Base-by-base conservation (phyloP, 371 early-diverging fungal genomes). In the Dichotomocladium elegans region DNA sequence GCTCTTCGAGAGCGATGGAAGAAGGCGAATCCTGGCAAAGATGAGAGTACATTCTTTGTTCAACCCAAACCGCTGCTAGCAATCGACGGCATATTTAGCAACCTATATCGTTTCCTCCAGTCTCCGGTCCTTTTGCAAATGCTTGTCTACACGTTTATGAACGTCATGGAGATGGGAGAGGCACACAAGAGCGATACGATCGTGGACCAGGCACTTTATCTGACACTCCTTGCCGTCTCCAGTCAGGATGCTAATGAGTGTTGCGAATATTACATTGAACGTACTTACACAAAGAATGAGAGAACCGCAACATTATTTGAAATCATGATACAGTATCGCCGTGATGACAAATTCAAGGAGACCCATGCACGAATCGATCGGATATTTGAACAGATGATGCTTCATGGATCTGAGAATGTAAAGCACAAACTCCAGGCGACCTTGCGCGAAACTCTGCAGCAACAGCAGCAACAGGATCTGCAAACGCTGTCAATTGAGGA, bases 121-220 rank as follows among this genome's bases (percentile, higher is more conserved):
- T 81, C 87, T 2, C 77, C 76, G 10, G 66, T 78, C 14, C 83
- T 92, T 63, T 74, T 78, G 37, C 86, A 86, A 57, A 77, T 95
- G 62, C 63, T 92, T n/a, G 82, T 87, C 40, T 85, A 82, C 57
- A 79, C 90, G 10, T 61, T 95, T 52, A 83, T 82, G 73, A 88
- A 92, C 49, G 79, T 83, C 3, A 80, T 77, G 42, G 27, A 30
- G n/a, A 68, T 70, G n/a, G 72, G 85, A 12, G 70, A 77, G 33
- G 80, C 73, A 24, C 79, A 81, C 44, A 79, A 85, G 56, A 85
- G 84, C 4, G 87, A 85, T 41, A 84, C 87, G 3, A 80, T 90
- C 26, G 67, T 92, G 4, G 91, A 91, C 50, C 84, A 89, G 53
- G 77, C 86, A 0, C 66, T 90, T 14, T 86, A 91, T 57, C 55